These are phyloP conservation scores for Scedosporium minutisporum DNA, from an alignment of 2,329 filamentous ascomycete species.

Conservation along the genomic window DNA sequence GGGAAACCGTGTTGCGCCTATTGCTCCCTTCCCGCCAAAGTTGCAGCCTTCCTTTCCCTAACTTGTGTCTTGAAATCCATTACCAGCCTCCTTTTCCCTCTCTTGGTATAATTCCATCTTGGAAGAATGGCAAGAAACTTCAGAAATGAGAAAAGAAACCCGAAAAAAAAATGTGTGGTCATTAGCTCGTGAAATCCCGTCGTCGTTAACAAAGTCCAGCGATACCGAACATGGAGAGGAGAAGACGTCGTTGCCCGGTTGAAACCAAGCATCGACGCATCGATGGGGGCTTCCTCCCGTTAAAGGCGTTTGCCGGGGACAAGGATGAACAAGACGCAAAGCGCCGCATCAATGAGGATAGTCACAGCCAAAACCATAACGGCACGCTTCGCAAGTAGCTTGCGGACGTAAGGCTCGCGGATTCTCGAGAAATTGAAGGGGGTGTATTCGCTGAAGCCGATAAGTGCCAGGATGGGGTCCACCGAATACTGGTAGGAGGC, in stretches of 20 bases:
- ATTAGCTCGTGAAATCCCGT: conserved; percentile 4
- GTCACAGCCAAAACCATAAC: conserved; percentile 72
- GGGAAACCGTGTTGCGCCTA: neutral
- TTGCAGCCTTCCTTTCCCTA: neutral
- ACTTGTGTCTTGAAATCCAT: neutral
- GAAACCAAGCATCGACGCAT: neutral
- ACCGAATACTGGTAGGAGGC: conserved; percentile 92
- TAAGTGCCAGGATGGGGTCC: conserved; percentile 78
- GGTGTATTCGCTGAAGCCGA: conserved; percentile 93
- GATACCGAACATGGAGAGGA: neutral
- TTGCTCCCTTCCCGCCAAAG: neutral
- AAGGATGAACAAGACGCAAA: conserved; percentile 86
- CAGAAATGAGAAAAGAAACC: conserved; percentile 10
- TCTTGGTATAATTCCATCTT: conserved; percentile 1
- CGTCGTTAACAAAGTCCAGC: neutral
- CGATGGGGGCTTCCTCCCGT: conserved; percentile 9
- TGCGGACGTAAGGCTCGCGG: conserved; percentile 82
- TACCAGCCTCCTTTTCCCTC: neutral
- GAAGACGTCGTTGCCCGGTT: neutral
- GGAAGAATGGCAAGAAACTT: conserved; percentile 3
- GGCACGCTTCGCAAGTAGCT: conserved; percentile 73
- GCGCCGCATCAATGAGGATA: conserved; percentile 64
- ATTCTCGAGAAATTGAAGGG: conserved; percentile 86
- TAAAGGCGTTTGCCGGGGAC: conserved; percentile 80
- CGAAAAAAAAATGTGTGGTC: neutral